Evolutionary conservation across 2,329 filamentous ascomycete species (phyloP).

Genomic region (Diaporthe longicolla): DNA sequence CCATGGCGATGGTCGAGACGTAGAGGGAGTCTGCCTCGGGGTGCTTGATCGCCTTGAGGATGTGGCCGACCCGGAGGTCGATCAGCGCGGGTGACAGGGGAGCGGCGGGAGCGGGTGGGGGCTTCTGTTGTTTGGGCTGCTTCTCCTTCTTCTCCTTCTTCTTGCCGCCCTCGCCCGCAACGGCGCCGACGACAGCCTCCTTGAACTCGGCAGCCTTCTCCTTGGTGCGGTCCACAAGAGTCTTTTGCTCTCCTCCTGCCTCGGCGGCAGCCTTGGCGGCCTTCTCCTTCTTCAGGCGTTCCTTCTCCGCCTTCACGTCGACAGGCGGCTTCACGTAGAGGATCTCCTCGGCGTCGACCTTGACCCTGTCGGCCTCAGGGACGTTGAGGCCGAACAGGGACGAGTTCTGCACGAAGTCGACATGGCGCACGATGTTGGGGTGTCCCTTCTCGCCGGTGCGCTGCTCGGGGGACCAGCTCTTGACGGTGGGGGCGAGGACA

Average conservation of each 20-base stretch:
- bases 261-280: conserved; percentile 74
- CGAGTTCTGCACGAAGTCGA: conserved; percentile 96
- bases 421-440: conserved; percentile 90
- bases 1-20: conserved; percentile 95
- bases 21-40: conserved; percentile 96
- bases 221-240: conserved; percentile 73
- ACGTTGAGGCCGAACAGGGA: conserved; percentile 80
- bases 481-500: conserved; percentile 81
- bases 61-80: conserved; percentile 96
- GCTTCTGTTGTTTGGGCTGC: conserved; percentile 80
- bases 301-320: conserved; percentile 95
- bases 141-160: conserved; percentile 98
- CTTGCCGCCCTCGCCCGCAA: conserved; percentile 70
- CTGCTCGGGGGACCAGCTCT: conserved; percentile 86
- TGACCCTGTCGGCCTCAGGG: conserved; percentile 80
- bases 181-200: conserved; percentile 61
- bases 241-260: conserved; percentile 62
- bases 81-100: conserved; percentile 88
- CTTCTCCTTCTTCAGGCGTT: conserved; percentile 97
- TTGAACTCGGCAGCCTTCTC: conserved; percentile 67
- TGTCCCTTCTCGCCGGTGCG: conserved; percentile 90
- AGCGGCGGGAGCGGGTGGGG: conserved; percentile 76
- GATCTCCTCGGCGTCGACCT: conserved; percentile 83
- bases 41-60: conserved; percentile 95
- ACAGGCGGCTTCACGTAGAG: conserved; percentile 90